phyloP scores from a whole-genome alignment of 73 alveolate species.

The Blepharisma japonicum region DNA sequence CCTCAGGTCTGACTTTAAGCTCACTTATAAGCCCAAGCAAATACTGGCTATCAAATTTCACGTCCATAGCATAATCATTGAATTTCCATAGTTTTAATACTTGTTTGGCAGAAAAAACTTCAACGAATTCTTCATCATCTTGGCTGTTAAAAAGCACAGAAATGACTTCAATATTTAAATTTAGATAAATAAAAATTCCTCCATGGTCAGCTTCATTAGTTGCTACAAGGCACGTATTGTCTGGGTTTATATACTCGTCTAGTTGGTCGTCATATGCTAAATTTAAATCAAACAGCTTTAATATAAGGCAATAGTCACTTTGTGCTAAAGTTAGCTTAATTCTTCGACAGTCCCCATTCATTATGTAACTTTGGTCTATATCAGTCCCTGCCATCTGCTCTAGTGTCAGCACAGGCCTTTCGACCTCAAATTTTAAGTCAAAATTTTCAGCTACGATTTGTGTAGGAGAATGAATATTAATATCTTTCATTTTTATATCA shows the following conservation, averaged over 20 bases:
- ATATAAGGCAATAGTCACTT: background rate
- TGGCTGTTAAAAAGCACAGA: background rate
- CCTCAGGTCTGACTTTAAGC: background rate
- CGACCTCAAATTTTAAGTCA: background rate
- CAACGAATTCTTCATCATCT: background rate
- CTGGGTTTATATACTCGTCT: slow-evolving; percentile 1
- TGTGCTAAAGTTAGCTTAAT: background rate
- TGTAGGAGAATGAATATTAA: background rate
- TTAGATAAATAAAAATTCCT: background rate
- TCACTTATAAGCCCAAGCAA: slow-evolving; percentile 18
- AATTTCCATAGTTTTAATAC: background rate
- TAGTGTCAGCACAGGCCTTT: background rate
- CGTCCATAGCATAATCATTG: background rate
- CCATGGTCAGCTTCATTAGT: no score
- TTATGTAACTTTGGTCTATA: slow-evolving; percentile 11
- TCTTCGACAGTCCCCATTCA: background rate
- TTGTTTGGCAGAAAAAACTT: background rate
- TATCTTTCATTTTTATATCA: background rate
- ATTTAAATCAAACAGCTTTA: background rate
- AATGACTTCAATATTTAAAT: background rate
- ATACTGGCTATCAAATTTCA: background rate
- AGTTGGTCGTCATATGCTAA: background rate
- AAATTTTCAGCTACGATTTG: background rate
- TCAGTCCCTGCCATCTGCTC: background rate
- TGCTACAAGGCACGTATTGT: background rate